Evolutionary conservation across 805 yeast genomes (phyloP), one percentile per base, ranked within the genome.

Genomic region (Sungouiella blattae): DNA sequence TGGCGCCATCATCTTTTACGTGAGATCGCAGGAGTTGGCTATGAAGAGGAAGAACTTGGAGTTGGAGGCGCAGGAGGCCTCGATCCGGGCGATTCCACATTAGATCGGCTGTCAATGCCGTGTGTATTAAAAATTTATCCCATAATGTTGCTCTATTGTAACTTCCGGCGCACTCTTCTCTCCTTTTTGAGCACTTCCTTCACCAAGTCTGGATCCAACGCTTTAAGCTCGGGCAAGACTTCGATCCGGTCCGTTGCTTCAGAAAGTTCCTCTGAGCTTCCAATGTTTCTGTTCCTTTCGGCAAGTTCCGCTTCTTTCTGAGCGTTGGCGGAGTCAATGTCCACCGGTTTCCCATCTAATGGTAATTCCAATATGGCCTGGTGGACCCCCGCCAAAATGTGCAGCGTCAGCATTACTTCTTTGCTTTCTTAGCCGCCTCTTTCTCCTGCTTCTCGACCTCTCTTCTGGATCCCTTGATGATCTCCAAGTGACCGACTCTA

Each of bases 401-500:
- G 37, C 9, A 24, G 21, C 30, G 14, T 37, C 45, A 23, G 39
- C 40, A 11, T 30, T 16, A 21, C 42, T 54, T 44, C 18, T 35
- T 29, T 3, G 48, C 48, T 12, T 49, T 46, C 44, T 55, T 58
- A 26, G 40, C 44, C 5, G 42, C 51, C 26, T 53, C 61, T 57
- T 75, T 78, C 44, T 68, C 75, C 12, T 59, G 67, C 55, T 75
- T 84, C 55, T 87, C 96, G 12, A 86, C 40, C 50, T 84, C 78
- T 64, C 94, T 78, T 68, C 97, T 79, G 6, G 93, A 80, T 11
- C 98, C 98, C 60, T 86, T 88, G 45, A 91, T 67, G 26, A 91
- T 58, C 64, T 91, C 98, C 51, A 91, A 71, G 60, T 91, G 98
- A 17, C 98, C 98, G 6, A 91, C 97, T 57, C 91, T 75, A 37